Conservation (phyloP, 495 filamentous ascomycete species). For the Neurospora sp. region DNA sequence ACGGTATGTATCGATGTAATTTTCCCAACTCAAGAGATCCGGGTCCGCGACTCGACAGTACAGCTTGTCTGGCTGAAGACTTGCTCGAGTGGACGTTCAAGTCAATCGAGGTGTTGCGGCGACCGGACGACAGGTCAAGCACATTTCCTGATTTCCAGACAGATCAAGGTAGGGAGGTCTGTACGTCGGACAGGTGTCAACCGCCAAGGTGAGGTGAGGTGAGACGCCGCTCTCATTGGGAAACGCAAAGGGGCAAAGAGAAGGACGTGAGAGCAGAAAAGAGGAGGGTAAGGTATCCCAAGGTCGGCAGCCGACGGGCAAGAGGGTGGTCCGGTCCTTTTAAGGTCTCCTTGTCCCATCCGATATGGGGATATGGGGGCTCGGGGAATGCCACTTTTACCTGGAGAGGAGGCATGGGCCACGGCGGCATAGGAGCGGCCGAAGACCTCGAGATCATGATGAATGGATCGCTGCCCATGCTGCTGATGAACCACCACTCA, state of each 20-base stretch:
- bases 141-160: background rate
- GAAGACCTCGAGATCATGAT: background rate
- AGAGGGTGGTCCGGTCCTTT: constrained; percentile 16
- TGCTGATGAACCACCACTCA: background rate
- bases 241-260: background rate
- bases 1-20: background rate
- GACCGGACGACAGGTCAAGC: background rate
- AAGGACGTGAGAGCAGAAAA: background rate
- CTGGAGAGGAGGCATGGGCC: background rate
- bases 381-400: constrained; percentile 1
- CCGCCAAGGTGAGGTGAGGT: background rate
- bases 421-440: background rate
- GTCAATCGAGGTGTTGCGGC: background rate
- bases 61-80: background rate
- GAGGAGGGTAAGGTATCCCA: constrained; percentile 9
- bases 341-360: background rate
- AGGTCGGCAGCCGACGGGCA: constrained; percentile 13
- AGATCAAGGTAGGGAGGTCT: background rate
- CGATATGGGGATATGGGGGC: background rate
- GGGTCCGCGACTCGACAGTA: background rate
- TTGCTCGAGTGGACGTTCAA: background rate
- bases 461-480: background rate
- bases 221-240: background rate
- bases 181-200: background rate
- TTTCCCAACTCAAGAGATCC: background rate